phyloP scores from a whole-genome alignment of 257 asterid species.

The Ballota nigra region DNA sequence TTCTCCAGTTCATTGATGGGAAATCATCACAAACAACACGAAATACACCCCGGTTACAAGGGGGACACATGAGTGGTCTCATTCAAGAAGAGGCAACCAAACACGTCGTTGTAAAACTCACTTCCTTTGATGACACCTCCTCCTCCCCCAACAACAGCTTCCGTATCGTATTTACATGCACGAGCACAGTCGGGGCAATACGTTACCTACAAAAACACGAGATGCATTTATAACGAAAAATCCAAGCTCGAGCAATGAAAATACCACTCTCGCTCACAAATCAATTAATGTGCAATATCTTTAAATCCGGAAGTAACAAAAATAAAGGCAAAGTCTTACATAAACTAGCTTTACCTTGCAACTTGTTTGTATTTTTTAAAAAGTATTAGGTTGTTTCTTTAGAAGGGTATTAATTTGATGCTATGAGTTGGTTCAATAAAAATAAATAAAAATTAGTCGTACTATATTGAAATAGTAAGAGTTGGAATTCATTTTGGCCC shows the following conservation, averaged over 20 bases:
- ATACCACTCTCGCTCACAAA: not conserved
- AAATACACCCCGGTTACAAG: conserved; percentile 27
- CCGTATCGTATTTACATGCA: conserved; percentile 81
- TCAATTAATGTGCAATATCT: not conserved
- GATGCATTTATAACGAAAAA: not conserved
- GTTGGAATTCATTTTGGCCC: no score
- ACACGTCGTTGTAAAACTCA: conserved; percentile 72
- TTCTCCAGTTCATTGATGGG: not conserved
- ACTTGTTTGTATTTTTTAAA: no score
- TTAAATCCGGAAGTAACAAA: not conserved
- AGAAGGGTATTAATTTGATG: no score
- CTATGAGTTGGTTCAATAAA: no score
- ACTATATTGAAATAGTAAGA: no score
- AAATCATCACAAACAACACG: not conserved
- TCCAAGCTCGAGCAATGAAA: not conserved
- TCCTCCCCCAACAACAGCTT: conserved; percentile 48
- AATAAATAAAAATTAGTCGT: no score
- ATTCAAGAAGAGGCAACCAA: conserved; percentile 89
- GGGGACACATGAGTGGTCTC: conserved; percentile 75
- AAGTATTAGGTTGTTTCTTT: no score
- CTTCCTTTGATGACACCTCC: conserved; percentile 55
- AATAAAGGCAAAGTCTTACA: no score
- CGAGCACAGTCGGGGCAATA: conserved; percentile 94
- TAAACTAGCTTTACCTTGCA: no score
- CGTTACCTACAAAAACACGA: conserved; percentile 57